Evolutionary conservation across 2,329 filamentous ascomycete genomes (phyloP).

Genomic region (Cercospora sp.): DNA sequence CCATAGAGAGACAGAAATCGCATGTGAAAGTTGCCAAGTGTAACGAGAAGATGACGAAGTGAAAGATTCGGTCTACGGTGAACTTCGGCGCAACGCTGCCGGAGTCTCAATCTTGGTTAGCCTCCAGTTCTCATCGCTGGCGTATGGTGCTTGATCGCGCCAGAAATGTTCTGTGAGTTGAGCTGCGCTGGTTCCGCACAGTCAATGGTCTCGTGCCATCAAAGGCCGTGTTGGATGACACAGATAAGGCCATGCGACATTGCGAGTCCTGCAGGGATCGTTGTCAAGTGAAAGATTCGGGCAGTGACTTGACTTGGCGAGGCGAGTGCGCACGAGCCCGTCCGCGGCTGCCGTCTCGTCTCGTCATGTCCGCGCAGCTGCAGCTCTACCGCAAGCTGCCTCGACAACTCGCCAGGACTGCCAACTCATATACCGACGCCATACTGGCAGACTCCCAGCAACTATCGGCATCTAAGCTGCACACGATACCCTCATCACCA

Average conservation of each 20-base stretch:
- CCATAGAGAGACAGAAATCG: not conserved
- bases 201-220: not conserved
- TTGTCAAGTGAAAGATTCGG: not conserved
- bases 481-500: not conserved
- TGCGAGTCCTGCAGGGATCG: not conserved
- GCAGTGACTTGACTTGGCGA: not conserved
- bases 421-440: not conserved
- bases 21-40: constrained; percentile 14
- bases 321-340: not conserved
- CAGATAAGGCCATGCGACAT: not conserved
- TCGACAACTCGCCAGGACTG: not conserved
- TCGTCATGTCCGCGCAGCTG: not conserved
- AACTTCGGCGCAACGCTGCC: not conserved
- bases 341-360: not conserved
- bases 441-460: not conserved
- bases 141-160: not conserved
- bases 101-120: not conserved
- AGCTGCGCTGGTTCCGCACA: not conserved
- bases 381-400: not conserved
- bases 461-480: not conserved
- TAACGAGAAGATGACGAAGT: not conserved
- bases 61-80: not conserved
- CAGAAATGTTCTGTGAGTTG: not conserved
- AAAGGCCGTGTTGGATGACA: not conserved
- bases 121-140: not conserved